Conservation (phyloP, 2,329 filamentous ascomycete species). For the Tolypocladium cylindrosporum region DNA sequence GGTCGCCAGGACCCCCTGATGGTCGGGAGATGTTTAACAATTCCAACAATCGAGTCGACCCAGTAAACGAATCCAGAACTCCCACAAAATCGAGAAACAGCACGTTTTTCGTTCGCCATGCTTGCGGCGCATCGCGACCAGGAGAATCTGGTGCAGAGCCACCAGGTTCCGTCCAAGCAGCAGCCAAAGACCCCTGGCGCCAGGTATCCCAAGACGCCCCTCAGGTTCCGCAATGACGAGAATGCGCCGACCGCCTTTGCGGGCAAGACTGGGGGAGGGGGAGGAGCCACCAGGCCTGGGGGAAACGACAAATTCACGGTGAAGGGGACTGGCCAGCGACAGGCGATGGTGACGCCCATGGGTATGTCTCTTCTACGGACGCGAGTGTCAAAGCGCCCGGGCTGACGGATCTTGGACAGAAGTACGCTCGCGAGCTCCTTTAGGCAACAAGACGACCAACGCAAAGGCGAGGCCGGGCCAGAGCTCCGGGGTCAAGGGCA, state of each 20-base stretch:
- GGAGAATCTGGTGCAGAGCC: conserved; percentile 73
- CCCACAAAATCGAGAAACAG: background rate
- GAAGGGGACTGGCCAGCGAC: conserved; percentile 36
- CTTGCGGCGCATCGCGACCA: conserved; percentile 72
- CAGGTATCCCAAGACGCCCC: conserved; percentile 71
- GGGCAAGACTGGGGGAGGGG: conserved; percentile 34
- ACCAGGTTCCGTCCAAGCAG: conserved; percentile 64
- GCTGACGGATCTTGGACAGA: conserved; percentile 12
- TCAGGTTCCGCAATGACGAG: conserved; percentile 75
- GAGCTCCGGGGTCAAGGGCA: conserved; percentile 52
- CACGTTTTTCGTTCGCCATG: conserved; percentile 38
- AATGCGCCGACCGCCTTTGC: conserved; percentile 47
- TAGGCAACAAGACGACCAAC: conserved; percentile 95
- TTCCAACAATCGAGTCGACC: background rate
- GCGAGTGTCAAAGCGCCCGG: background rate
- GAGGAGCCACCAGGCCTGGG: conserved; percentile 43
- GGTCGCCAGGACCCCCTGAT: background rate
- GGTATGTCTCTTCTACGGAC: conserved; percentile 40
- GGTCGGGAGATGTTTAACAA: background rate
- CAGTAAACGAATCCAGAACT: background rate
- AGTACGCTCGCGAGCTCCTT: conserved; percentile 59
- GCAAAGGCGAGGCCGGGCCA: conserved; percentile 66
- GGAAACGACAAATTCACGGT: conserved; percentile 33
- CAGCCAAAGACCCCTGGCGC: conserved; percentile 75
- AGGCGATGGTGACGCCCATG: conserved; percentile 66